Conservation (phyloP, 202 grass and related monocot genomes). For the Eragrostis tef region DNA sequence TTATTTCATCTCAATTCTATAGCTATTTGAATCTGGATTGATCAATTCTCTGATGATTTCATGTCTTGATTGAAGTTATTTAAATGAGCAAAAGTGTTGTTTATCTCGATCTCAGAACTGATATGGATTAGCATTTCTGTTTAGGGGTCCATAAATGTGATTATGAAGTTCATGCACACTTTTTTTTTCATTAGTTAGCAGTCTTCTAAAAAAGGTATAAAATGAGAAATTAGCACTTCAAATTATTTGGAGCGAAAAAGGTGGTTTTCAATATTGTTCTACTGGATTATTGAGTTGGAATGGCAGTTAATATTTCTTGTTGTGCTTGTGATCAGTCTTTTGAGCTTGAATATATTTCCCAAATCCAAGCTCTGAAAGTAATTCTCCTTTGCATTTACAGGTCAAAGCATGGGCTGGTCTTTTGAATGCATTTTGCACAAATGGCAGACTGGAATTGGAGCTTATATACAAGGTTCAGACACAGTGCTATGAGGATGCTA, state of each 20-base stretch:
- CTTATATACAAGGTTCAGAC: constrained; percentile 90
- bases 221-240: background rate
- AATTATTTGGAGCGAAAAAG: background rate
- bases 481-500: constrained; percentile 84
- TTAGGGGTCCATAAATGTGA: no score
- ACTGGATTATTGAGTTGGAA: background rate
- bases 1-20: no score
- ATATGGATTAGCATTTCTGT: no score
- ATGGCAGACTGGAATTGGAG: constrained; percentile 77
- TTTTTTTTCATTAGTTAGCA: no score
- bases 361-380: background rate
- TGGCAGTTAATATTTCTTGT: background rate
- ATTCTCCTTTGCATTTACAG: constrained; percentile 47
- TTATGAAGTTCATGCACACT: no score
- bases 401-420: constrained; percentile 85
- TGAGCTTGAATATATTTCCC: background rate
- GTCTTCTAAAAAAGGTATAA: background rate
- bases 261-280: background rate
- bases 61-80: no score
- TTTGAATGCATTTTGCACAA: constrained; percentile 81
- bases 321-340: background rate
- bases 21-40: no score
- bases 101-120: no score
- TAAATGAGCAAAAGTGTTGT: no score
- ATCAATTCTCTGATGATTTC: no score